These are phyloP conservation scores for Kluyveromyces siamensis DNA, from an alignment of 805 yeast genomes.

Conservation along the genomic window DNA sequence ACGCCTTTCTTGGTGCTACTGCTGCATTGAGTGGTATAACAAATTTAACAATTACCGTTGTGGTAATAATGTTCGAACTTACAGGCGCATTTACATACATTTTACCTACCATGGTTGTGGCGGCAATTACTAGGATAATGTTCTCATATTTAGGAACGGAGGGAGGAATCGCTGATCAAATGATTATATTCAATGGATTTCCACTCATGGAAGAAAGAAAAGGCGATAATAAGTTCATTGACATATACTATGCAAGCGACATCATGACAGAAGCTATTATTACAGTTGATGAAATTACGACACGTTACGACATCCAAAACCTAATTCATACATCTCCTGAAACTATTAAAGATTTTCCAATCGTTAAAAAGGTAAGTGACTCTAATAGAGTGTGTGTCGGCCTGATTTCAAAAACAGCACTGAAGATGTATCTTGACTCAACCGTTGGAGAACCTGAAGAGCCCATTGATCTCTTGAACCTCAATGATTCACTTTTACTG, in stretches of 20 bases:
- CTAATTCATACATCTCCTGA: constrained; percentile 25
- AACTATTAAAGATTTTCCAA: constrained; percentile 43
- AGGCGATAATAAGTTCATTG: constrained; percentile 52
- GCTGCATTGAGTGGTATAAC: constrained; percentile 93
- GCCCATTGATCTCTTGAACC: background rate
- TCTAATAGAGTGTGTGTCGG: constrained; percentile 33
- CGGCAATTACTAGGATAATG: constrained; percentile 77
- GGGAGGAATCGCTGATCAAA: constrained; percentile 93
- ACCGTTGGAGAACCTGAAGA: background rate
- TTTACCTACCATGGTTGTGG: constrained; percentile 93
- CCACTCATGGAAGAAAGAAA: constrained; percentile 67
- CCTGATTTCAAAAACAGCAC: constrained; percentile 17
- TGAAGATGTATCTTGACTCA: background rate
- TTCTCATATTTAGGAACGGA: constrained; percentile 60
- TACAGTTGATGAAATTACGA: constrained; percentile 17
- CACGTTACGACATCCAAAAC: constrained; percentile 18
- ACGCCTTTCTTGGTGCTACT: constrained; percentile 93
- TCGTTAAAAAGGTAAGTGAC: constrained; percentile 34
- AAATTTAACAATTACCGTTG: constrained; percentile 85
- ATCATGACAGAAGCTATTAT: constrained; percentile 48
- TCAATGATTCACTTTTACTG: background rate
- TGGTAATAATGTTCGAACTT: constrained; percentile 88
- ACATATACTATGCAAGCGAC: constrained; percentile 37
- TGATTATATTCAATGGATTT: constrained; percentile 79
- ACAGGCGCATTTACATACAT: constrained; percentile 92